Evolutionary conservation across 257 asterid genomes (phyloP).

Genomic region (Forsythia suspensa): DNA sequence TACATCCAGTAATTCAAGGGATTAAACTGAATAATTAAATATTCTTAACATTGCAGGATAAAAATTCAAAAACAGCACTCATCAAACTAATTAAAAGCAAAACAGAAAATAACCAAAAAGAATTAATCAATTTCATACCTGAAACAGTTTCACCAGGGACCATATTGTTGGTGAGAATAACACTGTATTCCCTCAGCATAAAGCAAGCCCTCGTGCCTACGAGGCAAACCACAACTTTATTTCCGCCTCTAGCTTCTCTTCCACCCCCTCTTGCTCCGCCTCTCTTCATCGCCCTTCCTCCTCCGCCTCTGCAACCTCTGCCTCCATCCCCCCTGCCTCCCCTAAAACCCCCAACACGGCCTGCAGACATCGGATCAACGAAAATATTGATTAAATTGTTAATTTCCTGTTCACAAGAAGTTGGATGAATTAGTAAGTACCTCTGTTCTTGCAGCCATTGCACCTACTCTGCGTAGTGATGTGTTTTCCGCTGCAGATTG

Average conservation of each 20-base stretch:
- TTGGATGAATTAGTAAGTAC: background rate
- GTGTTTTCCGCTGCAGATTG: background rate
- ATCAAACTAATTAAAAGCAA: too few relatives aligned
- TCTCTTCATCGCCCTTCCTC: conserved; percentile 29
- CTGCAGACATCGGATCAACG: conserved; percentile 11
- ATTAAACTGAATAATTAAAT: too few relatives aligned
- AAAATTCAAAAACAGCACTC: too few relatives aligned
- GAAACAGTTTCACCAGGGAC: too few relatives aligned
- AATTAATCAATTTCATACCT: too few relatives aligned
- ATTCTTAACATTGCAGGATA: too few relatives aligned
- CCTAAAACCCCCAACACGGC: conserved; percentile 27
- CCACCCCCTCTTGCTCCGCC: conserved; percentile 21
- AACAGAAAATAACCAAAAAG: too few relatives aligned
- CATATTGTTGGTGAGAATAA: too few relatives aligned
- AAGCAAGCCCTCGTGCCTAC: too few relatives aligned
- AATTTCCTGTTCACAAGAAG: background rate
- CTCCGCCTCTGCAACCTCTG: conserved; percentile 9
- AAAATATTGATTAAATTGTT: background rate
- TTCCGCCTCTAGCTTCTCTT: conserved; percentile 4
- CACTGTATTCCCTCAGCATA: too few relatives aligned
- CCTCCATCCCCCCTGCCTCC: conserved; percentile 14
- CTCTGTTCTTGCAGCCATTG: conserved; percentile 35
- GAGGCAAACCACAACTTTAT: background rate
- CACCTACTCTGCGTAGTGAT: background rate
- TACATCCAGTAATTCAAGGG: too few relatives aligned